A percentile compares a stretch with the other conserved stretches of the same genome.
phyloP scores from a whole-genome alignment of 192 early-diverging fungal species.

The Podila clonocystis region DNA sequence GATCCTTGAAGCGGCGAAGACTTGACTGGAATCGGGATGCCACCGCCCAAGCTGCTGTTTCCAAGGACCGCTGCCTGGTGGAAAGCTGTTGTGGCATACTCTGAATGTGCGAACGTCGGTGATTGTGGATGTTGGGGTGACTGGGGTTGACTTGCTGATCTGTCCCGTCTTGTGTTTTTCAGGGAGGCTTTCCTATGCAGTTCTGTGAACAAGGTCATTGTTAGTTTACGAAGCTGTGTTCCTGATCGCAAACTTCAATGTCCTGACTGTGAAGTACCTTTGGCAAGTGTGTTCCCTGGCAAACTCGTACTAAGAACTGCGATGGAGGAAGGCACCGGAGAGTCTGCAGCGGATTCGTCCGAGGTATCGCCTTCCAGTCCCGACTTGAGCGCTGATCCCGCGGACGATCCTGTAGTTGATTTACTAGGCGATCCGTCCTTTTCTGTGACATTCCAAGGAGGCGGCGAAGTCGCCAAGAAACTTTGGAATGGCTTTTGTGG shows the following conservation, averaged over 20 bases:
- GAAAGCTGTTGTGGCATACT: slow-evolving; percentile 29
- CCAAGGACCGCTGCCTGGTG: slow-evolving; percentile 40
- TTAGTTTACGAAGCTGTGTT: background rate
- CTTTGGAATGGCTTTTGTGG: slow-evolving; percentile 68
- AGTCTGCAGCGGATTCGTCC: slow-evolving; percentile 26
- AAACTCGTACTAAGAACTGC: slow-evolving; percentile 58
- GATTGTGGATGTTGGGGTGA: slow-evolving; percentile 11
- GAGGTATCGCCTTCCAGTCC: slow-evolving; percentile 24
- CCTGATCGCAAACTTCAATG: background rate
- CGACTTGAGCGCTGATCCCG: slow-evolving; percentile 39
- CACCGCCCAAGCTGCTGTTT: slow-evolving; percentile 27
- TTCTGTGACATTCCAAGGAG: slow-evolving; percentile 72
- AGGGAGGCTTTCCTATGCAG: slow-evolving; percentile 46
- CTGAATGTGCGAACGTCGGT: background rate
- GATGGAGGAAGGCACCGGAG: slow-evolving; percentile 58
- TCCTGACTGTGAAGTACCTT: background rate
- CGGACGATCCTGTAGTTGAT: slow-evolving; percentile 33
- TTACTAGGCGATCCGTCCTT: slow-evolving; percentile 49
- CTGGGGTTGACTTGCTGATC: slow-evolving; percentile 16
- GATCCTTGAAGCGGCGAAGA: background rate
- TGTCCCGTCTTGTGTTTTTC: slow-evolving; percentile 35
- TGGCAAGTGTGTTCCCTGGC: slow-evolving; percentile 41
- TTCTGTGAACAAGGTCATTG: background rate
- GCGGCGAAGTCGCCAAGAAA: slow-evolving; percentile 74
- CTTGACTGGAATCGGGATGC: slow-evolving; percentile 21